These are phyloP conservation scores for Nematocida sp. DNA, from an alignment of 371 early-diverging fungal genomes.

Conservation along the genomic window DNA sequence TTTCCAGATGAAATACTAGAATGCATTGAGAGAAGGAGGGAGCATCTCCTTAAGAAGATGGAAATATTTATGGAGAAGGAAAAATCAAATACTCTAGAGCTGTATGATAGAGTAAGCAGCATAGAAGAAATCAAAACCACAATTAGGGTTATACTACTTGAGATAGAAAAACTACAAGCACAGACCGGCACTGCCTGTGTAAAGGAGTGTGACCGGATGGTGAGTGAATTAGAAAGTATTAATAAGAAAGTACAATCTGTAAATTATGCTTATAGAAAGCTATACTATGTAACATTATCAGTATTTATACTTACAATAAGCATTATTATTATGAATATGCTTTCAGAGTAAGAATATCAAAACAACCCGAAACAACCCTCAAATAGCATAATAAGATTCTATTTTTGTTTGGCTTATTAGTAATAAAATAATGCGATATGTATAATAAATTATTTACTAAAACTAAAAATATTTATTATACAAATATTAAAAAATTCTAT, in stretches of 20 bases:
- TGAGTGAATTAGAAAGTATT: conserved; percentile 11
- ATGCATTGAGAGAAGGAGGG: conserved; percentile 11
- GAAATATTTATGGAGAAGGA: background rate
- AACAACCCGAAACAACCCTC: no score
- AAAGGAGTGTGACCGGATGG: conserved; percentile 23
- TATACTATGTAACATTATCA: background rate
- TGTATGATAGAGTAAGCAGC: background rate
- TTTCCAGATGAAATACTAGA: conserved; percentile 45
- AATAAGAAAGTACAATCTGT: background rate
- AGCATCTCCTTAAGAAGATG: conserved; percentile 14
- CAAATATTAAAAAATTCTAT: no score
- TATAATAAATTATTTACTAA: no score
- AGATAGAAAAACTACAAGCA: conserved; percentile 39
- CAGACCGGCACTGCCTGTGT: conserved; percentile 37
- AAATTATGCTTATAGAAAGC: background rate
- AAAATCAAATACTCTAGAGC: background rate
- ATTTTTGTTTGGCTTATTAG: no score
- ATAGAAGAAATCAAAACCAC: background rate
- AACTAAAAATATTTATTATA: no score
- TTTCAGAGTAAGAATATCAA: no score
- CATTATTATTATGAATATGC: no score
- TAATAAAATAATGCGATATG: no score
- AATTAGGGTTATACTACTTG: conserved; percentile 10
- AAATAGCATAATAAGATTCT: no score
- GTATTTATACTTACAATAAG: background rate